phyloP scores from a whole-genome alignment of 805 yeast species.

The Ogataea neopini region DNA sequence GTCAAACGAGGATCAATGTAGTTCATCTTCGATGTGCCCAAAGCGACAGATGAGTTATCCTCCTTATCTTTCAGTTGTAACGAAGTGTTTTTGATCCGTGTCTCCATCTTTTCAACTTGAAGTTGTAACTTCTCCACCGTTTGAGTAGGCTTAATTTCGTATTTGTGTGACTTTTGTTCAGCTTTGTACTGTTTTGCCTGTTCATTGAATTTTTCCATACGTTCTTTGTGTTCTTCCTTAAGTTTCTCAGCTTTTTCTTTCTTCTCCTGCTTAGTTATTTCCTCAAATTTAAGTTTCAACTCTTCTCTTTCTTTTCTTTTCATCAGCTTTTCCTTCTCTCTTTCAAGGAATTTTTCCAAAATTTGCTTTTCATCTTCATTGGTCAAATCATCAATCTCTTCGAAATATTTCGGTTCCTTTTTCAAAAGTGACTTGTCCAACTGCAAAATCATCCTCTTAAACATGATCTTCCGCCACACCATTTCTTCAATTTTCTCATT shows the following conservation, averaged over 20 bases:
- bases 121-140: slow-evolving; percentile 68
- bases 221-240: slow-evolving; percentile 54
- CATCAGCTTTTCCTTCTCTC: slow-evolving; percentile 62
- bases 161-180: slow-evolving; percentile 61
- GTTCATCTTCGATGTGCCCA: slow-evolving; percentile 91
- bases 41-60: slow-evolving; percentile 89
- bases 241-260: slow-evolving; percentile 49
- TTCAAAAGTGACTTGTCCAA: slow-evolving; percentile 54
- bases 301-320: slow-evolving; percentile 75
- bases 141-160: slow-evolving; percentile 52
- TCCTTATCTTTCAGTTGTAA: slow-evolving; percentile 88
- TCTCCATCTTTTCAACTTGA: slow-evolving; percentile 72
- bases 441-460: slow-evolving; percentile 67
- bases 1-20: slow-evolving; percentile 93
- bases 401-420: slow-evolving; percentile 60
- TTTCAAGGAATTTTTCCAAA: slow-evolving; percentile 58
- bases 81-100: slow-evolving; percentile 64
- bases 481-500: slow-evolving; percentile 76
- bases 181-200: slow-evolving; percentile 48
- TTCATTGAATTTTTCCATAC: slow-evolving; percentile 56
- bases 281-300: slow-evolving; percentile 66
- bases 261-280: slow-evolving; percentile 55
- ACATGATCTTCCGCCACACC: slow-evolving; percentile 78
- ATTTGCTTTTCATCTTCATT: slow-evolving; percentile 64
- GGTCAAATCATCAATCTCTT: slow-evolving; percentile 64